Base-by-base conservation (phyloP, 1,284 basidiomycete species). In the Cryptococcus hybrid region DNA sequence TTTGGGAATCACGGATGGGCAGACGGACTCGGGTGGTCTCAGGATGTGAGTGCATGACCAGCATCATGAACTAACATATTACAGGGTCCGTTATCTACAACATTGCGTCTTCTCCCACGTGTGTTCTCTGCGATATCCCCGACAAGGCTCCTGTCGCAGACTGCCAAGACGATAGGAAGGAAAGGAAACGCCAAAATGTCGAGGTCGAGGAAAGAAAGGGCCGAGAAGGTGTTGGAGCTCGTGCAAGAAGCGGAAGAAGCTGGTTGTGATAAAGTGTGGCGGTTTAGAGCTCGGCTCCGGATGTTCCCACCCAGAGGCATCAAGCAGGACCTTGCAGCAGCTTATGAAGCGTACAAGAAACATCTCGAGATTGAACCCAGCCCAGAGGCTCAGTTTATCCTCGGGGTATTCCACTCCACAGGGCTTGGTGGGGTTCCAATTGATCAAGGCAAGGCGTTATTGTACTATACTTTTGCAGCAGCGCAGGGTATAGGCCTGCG, bases 401-500 rank as follows among this genome's bases (percentile, higher is more conserved):
- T 95, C 30, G 92, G 85, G 0, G 94, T 96, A 81, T 89, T 96
- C 74, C 80, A 95, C 69, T 84, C 90, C 5, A 88, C 91, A 0
- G 92, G 91, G 0, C 90, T 92, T 64, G 86, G 84, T 47, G 82
- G 83, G 42, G 80, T 87, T 2, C 68, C 73, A 36, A 73, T 77
- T 35, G 77, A 81, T 56, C 80, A 82, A 60, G 80, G 76, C 11
- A 77, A 78, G 58, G 91, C 95, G 0, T 85, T 95, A 57, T 80
- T 98, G 0, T 91, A 97, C 73, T 92, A 94, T 73, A 95, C 92
- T 0, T 94, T 98, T 70, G 88, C 92, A 2, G 93, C 92, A 2
- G 86, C 92, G 54, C 88, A 88, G 90, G 89, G 0, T 84, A 94
- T 76, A 85, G 87, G 64, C 86, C 89, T 4, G 89, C 95, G 0